Conservation (phyloP, 2,329 filamentous ascomycete genomes). For the Xylaria multiplex region DNA sequence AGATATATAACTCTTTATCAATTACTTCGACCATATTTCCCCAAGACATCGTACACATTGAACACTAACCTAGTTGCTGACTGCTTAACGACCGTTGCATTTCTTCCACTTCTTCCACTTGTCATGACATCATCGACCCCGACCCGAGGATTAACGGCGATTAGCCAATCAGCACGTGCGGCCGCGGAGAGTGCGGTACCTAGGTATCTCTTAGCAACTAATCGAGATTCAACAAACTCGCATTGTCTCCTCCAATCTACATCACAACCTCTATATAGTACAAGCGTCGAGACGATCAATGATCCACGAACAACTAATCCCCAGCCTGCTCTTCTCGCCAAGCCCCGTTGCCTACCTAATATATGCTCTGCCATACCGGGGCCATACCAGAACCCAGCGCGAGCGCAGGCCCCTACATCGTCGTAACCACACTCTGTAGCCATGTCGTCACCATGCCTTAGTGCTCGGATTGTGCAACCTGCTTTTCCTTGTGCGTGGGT, state of each 20-base stretch:
- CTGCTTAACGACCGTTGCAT: neutral
- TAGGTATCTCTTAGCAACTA: too few relatives aligned
- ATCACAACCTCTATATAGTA: neutral
- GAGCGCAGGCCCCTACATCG: too few relatives aligned
- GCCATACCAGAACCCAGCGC: too few relatives aligned
- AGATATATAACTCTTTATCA: too few relatives aligned
- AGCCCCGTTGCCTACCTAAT: too few relatives aligned
- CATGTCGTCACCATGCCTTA: conserved; percentile 32
- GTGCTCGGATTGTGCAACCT: conserved; percentile 10
- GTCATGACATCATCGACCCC: conserved; percentile 25
- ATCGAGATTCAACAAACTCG: too few relatives aligned
- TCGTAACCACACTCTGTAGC: conserved; percentile 17
- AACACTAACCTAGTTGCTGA: too few relatives aligned
- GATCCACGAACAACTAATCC: conserved; percentile 20
- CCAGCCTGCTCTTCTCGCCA: conserved; percentile 21
- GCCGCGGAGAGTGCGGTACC: conserved; percentile 11
- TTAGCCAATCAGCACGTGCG: conserved; percentile 19
- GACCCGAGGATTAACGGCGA: neutral
- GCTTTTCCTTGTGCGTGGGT: neutral
- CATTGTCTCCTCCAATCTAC: conserved; percentile 1
- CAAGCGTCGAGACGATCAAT: conserved; percentile 1
- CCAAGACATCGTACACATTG: too few relatives aligned
- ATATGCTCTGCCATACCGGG: too few relatives aligned
- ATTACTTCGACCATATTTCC: too few relatives aligned
- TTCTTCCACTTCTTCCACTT: conserved; percentile 2